These are phyloP conservation scores for Kuraishia capsulata DNA, from an alignment of 805 yeast genomes.

Conservation along the genomic window DNA sequence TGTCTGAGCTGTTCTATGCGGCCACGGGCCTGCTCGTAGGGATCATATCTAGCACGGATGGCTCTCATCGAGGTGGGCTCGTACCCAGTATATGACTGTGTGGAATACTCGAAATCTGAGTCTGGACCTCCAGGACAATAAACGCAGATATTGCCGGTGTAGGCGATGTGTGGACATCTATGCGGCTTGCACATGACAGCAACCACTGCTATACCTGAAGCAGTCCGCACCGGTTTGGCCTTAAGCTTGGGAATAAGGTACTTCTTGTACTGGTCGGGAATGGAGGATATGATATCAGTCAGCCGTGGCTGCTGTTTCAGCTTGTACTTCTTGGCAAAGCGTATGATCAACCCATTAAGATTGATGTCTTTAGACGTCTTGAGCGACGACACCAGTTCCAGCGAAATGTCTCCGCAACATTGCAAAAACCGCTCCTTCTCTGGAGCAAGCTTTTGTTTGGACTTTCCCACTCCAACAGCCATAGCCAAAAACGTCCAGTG, in stretches of 20 bases:
- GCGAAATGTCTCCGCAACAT: slow-evolving; percentile 86
- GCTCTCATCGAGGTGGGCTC: slow-evolving; percentile 99
- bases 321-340: slow-evolving; percentile 84
- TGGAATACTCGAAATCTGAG: slow-evolving; percentile 94
- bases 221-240: slow-evolving; percentile 98
- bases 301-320: slow-evolving; percentile 87
- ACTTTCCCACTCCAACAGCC: slow-evolving; percentile 21
- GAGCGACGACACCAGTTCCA: slow-evolving; percentile 73
- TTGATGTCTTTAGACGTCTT: slow-evolving; percentile 73
- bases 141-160: slow-evolving; percentile 97
- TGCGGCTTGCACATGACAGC: slow-evolving; percentile 99
- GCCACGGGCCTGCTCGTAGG: slow-evolving; percentile 97
- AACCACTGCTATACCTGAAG: slow-evolving; percentile 97
- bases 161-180: slow-evolving; percentile 97
- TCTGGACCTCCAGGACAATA: slow-evolving; percentile 99
- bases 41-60: slow-evolving; percentile 96
- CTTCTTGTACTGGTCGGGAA: slow-evolving; percentile 92
- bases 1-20: slow-evolving; percentile 92
- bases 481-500: too few species aligned
- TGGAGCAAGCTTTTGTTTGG: slow-evolving; percentile 66
- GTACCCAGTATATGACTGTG: slow-evolving; percentile 97
- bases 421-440: slow-evolving; percentile 89
- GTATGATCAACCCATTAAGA: slow-evolving; percentile 79
- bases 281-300: slow-evolving; percentile 89
- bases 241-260: slow-evolving; percentile 85